phyloP scores from a whole-genome alignment of 2,329 filamentous ascomycete species.

The Arthrobotrys conoides region DNA sequence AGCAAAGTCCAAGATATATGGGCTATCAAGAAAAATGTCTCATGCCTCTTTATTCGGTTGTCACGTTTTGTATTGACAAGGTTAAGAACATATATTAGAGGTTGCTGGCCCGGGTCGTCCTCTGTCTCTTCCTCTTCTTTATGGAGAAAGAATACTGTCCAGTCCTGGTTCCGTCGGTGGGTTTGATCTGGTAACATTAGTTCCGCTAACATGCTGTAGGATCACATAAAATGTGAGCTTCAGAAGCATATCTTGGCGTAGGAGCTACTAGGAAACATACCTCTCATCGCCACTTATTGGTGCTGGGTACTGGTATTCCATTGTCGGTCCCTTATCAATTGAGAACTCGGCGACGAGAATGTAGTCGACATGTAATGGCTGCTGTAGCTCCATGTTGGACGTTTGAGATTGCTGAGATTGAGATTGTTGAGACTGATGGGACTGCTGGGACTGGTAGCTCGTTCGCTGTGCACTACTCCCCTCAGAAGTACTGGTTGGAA shows the following conservation, averaged over 20 bases:
- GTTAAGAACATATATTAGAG: constrained; percentile 96
- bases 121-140: constrained; percentile 90
- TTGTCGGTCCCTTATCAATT: constrained; percentile 93
- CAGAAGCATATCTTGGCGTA: background rate
- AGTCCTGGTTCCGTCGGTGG: constrained; percentile 93
- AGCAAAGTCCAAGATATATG: background rate
- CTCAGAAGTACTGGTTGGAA: constrained; percentile 46
- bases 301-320: constrained; percentile 97
- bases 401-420: constrained; percentile 52
- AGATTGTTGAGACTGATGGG: constrained; percentile 60
- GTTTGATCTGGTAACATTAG: constrained; percentile 98
- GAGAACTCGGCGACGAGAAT: constrained; percentile 98
- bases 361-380: constrained; percentile 95
- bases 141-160: constrained; percentile 99
- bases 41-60: constrained; percentile 82
- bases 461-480: constrained; percentile 43
- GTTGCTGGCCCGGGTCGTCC: constrained; percentile 78
- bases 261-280: constrained; percentile 60
- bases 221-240: constrained; percentile 36
- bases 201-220: constrained; percentile 84
- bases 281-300: constrained; percentile 97
- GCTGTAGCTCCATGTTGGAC: constrained; percentile 64
- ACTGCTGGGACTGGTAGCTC: constrained; percentile 60
- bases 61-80: constrained; percentile 98
- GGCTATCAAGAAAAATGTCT: constrained; percentile 24